Evolutionary conservation across 352 stramenopile species (phyloP).

Genomic region (Globisporangium camurandrum): DNA sequence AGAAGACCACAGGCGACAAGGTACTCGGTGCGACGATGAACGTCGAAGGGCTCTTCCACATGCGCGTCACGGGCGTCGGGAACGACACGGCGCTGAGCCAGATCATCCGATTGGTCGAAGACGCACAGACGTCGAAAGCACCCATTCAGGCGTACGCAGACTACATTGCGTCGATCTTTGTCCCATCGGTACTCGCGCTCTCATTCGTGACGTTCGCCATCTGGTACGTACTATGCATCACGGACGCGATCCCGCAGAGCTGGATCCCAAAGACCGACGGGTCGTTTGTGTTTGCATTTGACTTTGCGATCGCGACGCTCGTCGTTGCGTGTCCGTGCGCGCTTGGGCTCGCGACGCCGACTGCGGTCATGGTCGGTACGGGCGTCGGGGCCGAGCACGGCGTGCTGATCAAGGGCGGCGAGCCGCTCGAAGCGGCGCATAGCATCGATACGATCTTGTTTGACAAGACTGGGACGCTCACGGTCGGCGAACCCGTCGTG

Average conservation of each 20-base stretch:
- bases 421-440: conserved; percentile 88
- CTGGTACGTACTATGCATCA: conserved; percentile 87
- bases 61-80: conserved; percentile 91
- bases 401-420: conserved; percentile 98
- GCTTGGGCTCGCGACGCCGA: conserved; percentile 96
- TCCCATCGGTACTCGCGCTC: conserved; percentile 90
- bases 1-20: conserved; percentile 83
- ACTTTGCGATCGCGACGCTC: conserved; percentile 96
- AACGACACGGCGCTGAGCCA: conserved; percentile 93
- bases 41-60: conserved; percentile 86
- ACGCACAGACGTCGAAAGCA: conserved; percentile 96
- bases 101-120: conserved; percentile 98
- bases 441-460: conserved; percentile 96
- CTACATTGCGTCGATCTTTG: conserved; percentile 93
- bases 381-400: conserved; percentile 94
- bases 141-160: conserved; percentile 98
- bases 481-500: conserved; percentile 85
- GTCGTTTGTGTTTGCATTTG: conserved; percentile 91
- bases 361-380: conserved; percentile 97
- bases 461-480: conserved; percentile 99
- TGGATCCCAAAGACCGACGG: conserved; percentile 73
- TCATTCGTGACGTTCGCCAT: conserved; percentile 92
- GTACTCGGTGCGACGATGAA: conserved; percentile 92
- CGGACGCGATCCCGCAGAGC: conserved; percentile 43
- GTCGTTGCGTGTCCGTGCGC: conserved; percentile 99